Conservation (phyloP, 1,284 basidiomycete genomes). For the Paramarasmius palmivorus region DNA sequence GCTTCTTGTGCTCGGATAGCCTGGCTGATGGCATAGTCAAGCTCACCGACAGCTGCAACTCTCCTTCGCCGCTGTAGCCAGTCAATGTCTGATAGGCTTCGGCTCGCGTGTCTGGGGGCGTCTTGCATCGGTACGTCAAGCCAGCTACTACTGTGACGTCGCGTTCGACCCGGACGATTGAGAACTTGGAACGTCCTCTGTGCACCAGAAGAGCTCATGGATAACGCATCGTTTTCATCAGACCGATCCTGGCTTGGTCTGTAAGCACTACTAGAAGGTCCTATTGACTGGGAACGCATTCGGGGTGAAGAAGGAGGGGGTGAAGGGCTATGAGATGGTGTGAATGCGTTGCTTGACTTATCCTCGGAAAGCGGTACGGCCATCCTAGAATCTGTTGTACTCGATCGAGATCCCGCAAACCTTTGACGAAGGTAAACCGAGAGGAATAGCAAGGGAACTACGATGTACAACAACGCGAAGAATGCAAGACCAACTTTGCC, state of each 20-base stretch:
- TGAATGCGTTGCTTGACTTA: conserved; percentile 42
- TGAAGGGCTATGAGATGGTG: conserved; percentile 35
- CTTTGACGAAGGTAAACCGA: conserved; percentile 26
- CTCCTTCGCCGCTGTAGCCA: conserved; percentile 74
- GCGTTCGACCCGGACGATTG: conserved; percentile 59
- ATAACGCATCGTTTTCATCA: conserved; percentile 2
- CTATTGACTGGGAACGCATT: conserved; percentile 52
- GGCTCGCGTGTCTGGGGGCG: conserved; percentile 26
- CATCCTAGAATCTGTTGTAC: conserved; percentile 22
- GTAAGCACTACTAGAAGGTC: conserved; percentile 44
- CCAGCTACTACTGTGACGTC: conserved; percentile 25
- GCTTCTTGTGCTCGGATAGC: conserved; percentile 39
- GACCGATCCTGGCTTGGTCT: conserved; percentile 43
- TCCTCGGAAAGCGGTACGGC: conserved; percentile 48
- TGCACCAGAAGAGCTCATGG: conserved; percentile 37
- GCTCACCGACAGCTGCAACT: conserved; percentile 64
- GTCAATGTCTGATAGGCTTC: conserved; percentile 67
- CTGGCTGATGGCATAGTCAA: conserved; percentile 61
- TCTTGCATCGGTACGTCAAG: background rate
- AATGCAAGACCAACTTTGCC: conserved; percentile 62
- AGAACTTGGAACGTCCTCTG: conserved; percentile 68
- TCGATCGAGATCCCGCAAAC: conserved; percentile 16
- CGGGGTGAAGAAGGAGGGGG: conserved; percentile 45
- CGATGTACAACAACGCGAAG: conserved; percentile 56
- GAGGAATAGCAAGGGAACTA: conserved; percentile 49